Evolutionary conservation across 148 eudicot species (phyloP), one percentile per base, ranked within the genome.

Genomic region (Polygonum aviculare): DNA sequence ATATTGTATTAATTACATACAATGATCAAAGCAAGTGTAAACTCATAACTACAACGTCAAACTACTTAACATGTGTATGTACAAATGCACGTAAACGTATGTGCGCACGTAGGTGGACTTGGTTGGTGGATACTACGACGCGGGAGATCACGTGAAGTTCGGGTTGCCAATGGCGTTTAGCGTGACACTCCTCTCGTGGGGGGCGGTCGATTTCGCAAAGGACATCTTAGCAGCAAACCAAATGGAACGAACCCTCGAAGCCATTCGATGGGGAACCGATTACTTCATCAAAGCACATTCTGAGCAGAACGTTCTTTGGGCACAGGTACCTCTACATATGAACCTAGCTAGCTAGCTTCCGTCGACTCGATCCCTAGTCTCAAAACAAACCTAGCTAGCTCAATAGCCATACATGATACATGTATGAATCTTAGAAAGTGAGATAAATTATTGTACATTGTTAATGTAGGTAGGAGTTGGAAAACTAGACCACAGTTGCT

Each of bases 121-220:
- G 81, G 96, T 92, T 31, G 98, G 98, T 79, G 98, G 97, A 36
- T 94, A 91, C 77, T 90, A 94, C 81, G 98, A 92, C 80, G 98
- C 92, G 38, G 98, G 97, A 14, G 98, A 94, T 49, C 88, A 91
- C 84, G 97, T 94, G 26, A 91, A 94, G 79, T 94, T 88, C 75
- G 97, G 98, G 79, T 78, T 94, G 78, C 98, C 98, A 36, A 94
- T 94, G 98, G 98, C 97, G 5, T 92, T 63, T 74, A 87, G 83
- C n/a, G 81, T 88, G 80, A 92, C 97, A 15, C 75, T 94, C 84
- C 82, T 94, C 4, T 75, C 92, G 74, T 94, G 98, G 97, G 89
- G 86, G 12, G 93, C 86, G 0, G 69, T 85, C 44, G 96, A 94
- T 44, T 92, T 79, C 74, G 70, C 71, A 54, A 49, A 6, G 16